Evolutionary conservation across 116 monocot genomes (phyloP), one percentile per base, ranked within the genome.

Genomic region (Dioscorea cayenensis): DNA sequence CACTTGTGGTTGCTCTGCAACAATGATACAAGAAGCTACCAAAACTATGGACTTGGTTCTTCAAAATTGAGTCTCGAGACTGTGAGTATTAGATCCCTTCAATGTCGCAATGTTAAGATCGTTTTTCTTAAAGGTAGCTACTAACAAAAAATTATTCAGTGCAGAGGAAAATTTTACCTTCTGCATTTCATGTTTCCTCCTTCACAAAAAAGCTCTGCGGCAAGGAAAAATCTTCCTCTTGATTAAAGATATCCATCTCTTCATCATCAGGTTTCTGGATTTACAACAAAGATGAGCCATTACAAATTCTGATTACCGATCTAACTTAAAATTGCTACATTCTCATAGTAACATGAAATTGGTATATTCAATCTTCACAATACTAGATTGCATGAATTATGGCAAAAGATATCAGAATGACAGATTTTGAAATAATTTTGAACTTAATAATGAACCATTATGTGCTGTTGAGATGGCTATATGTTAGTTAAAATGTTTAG

Each of bases 181-280:
- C 72, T 62, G 49, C 49, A 60, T 18, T 64, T 77, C 29, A 84
- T 61, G 70, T 61, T 36, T 82, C 88, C 51, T 89, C 89, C 76
- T 85, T 80, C 66, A 70, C 14, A 37, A 80, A 76, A 55, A 82
- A 85, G 32, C 51, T 81, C 43, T 85, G 89, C 60, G 89, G 89
- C 28, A 89, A 77, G 60, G 80, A 80, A 73, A 89, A 89, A 14
- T 77, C 77, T 27, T 88, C 88, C 27, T 80, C 82, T 29, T 80
- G 86, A 66, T 78, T 82, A 5, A 85, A 73, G 48, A 37, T 17
- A 48, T 83, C 77, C 28, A 21, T 65, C 10, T 89, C 89, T 36
- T 89, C 89, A 8, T 80, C 85, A 73, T 85, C 89, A 64, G 89
- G 68, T 70, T 85, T 82, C 88, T 88, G 84, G 25, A 17, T 64